phyloP scores from a whole-genome alignment of 257 asterid genomes.

The Przewalskia tangutica region DNA sequence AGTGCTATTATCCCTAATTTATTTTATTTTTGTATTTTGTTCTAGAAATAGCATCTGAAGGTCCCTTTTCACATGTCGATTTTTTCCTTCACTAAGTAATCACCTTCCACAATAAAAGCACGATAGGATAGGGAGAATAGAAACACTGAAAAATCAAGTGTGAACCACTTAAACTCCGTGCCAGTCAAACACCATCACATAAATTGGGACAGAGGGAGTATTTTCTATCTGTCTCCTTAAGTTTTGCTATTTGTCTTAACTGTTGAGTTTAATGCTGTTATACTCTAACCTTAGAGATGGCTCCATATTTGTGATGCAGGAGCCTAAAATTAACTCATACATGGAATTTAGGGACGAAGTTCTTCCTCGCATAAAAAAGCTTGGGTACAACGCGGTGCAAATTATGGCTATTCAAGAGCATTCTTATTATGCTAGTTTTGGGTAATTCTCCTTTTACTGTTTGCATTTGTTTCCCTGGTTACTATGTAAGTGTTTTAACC shows the following conservation, averaged over 20 bases:
- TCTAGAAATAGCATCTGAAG: background rate
- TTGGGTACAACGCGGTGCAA: constrained; percentile 98
- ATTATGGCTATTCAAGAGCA: constrained; percentile 99
- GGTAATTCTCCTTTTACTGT: constrained; percentile 37
- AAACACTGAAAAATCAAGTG: background rate
- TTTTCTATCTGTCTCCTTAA: background rate
- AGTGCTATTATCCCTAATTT: no score
- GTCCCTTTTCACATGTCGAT: background rate
- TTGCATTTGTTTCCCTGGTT: background rate
- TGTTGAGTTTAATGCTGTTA: background rate
- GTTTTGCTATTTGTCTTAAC: background rate
- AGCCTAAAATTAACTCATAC: constrained; percentile 80
- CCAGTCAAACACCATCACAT: no score
- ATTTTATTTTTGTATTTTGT: background rate
- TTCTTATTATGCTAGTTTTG: constrained; percentile 97
- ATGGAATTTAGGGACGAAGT: constrained; percentile 89
- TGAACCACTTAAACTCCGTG: background rate
- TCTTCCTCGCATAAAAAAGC: constrained; percentile 93
- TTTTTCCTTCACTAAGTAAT: background rate
- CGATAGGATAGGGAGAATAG: background rate
- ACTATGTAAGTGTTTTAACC: background rate
- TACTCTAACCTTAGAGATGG: background rate
- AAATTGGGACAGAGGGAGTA: no score
- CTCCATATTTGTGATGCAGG: constrained; percentile 34
- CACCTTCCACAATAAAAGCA: background rate